A percentile compares a stretch with the other conserved stretches of the same genome.
phyloP scores from a whole-genome alignment of 129 eudicot genomes.

The Oenanthe sinensis region DNA sequence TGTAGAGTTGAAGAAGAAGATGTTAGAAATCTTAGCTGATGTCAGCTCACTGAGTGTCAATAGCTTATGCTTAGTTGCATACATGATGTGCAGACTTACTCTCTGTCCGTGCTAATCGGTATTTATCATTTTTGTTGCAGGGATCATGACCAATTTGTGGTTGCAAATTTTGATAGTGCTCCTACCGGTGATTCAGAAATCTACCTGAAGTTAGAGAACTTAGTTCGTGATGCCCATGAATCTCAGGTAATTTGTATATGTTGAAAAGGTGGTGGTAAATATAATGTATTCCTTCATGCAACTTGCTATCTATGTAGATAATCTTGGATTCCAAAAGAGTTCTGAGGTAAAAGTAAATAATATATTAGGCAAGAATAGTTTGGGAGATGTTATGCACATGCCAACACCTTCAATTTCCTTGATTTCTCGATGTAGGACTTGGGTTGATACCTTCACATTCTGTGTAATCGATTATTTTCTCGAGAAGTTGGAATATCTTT shows the following conservation, averaged over 20 bases:
- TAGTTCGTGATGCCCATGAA: slow-evolving; percentile 71
- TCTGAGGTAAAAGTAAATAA: background rate
- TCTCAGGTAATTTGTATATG: slow-evolving; percentile 40
- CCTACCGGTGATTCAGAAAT: slow-evolving; percentile 81
- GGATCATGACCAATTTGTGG: slow-evolving; percentile 63
- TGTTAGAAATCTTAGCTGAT: background rate
- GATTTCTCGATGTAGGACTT: no score
- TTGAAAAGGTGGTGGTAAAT: background rate
- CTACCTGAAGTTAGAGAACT: slow-evolving; percentile 47
- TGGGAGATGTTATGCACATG: background rate
- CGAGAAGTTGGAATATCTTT: background rate
- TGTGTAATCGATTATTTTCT: background rate
- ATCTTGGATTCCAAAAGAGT: background rate
- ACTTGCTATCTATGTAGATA: background rate
- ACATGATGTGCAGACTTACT: background rate
- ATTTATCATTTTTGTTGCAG: slow-evolving; percentile 30
- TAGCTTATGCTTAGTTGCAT: background rate
- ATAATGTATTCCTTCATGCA: background rate
- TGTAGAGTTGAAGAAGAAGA: background rate
- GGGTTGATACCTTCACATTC: background rate
- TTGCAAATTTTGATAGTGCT: slow-evolving; percentile 73
- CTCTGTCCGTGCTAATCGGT: slow-evolving; percentile 14
- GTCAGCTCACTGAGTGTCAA: background rate
- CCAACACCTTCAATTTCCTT: background rate
- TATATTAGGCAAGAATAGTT: background rate